Base-by-base conservation (phyloP, 768 basidiomycete genomes). In the Hemileccinum impolitum region DNA sequence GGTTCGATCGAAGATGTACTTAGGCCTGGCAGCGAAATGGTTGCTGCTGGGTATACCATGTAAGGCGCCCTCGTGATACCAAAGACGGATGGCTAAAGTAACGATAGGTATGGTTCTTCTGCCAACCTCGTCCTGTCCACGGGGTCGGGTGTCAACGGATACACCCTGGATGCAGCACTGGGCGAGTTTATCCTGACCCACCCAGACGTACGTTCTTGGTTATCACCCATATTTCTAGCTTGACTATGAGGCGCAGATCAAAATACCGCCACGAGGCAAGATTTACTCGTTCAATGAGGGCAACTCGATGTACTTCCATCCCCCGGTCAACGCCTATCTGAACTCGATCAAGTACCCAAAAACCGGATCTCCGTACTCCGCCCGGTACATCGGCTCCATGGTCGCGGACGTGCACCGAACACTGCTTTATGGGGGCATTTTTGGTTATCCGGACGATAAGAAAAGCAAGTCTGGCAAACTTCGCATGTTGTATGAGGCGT, bases 251-350 rank as follows among this genome's bases (percentile, higher is more conserved):
- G 14, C 17, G 19, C 62, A 90, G 88, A 99, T 99, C 71, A 81
- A 83, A 70, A 91, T 99, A 56, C 96, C 96, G 7, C 56, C 82
- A 10, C 85, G 96, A 43, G 96, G 96, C 57, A 98, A 98, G 74
- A 99, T 99, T 64, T 99, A 99, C 75, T 97, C 94, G 3, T 95
- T 98, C 79, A 99, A 99, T 68, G 96, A 99, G 73, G 96, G 96
- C 53, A 99, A 99, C 74, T 81, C 93, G 28, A 77, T 91, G 79
- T 94, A 94, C 73, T 98, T 96, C 76, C 75, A 94, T 69, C 70
- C 80, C 40, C 93, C 89, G 15, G 88, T 90, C 41, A 72, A 71
- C 43, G 80, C 82, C 37, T 95, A 95, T 70, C 80, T 95, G 51
- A 84, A 90, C 54, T 89, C 87, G 55, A 90, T 95, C 79, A 95